Conservation (phyloP, 257 asterid species). For the Cruciata laevipes region DNA sequence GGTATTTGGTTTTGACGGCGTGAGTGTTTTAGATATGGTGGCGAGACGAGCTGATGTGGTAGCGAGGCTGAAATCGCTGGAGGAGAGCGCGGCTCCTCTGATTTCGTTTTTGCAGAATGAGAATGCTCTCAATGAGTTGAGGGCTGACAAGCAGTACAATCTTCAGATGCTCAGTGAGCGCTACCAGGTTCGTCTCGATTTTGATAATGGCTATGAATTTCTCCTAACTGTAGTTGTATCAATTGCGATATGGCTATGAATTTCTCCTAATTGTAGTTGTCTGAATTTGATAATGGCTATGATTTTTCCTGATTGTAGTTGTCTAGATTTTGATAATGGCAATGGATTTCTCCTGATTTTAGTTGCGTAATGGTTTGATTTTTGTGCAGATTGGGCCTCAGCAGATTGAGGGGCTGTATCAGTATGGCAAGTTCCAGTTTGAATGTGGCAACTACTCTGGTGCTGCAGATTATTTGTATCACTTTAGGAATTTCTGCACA, state of each 20-base stretch:
- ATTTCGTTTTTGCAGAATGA: conserved; percentile 78
- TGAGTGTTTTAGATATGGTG: conserved; percentile 58
- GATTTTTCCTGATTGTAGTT: background rate
- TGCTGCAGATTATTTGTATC: conserved; percentile 94
- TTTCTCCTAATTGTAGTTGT: background rate
- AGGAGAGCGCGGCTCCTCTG: conserved; percentile 90
- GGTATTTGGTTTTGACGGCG: background rate
- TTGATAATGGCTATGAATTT: no score
- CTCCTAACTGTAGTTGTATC: background rate
- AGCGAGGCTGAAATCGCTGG: conserved; percentile 76
- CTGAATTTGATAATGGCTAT: no score
- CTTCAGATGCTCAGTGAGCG: conserved; percentile 90
- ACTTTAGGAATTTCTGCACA: conserved; percentile 68
- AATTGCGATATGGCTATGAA: no score
- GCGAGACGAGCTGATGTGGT: conserved; percentile 93
- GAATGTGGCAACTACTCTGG: conserved; percentile 99
- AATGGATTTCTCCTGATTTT: no score
- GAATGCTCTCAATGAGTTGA: conserved; percentile 77
- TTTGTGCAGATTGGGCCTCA: conserved; percentile 75
- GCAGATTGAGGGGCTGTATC: conserved; percentile 89
- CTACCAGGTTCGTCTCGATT: conserved; percentile 52
- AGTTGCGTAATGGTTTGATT: background rate
- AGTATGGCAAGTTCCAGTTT: conserved; percentile 89
- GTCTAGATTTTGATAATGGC: conserved; percentile 1
- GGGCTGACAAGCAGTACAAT: conserved; percentile 86